A percentile compares a stretch with the other conserved stretches of the same genome.
Evolutionary conservation across 305 asterid species (phyloP).

Genomic region (Ajuga reptans): DNA sequence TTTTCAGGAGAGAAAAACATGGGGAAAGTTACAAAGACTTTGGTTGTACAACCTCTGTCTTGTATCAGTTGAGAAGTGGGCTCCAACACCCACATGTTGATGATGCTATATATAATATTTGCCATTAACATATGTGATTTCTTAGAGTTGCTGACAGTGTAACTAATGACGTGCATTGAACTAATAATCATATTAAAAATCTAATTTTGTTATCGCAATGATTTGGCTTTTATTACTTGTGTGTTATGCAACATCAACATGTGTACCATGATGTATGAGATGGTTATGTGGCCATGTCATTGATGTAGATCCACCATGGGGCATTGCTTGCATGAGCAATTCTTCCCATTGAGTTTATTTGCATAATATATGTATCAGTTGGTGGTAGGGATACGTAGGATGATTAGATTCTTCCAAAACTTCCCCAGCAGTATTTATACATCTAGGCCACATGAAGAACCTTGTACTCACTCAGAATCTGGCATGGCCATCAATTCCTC

Average conservation of each 20-base stretch:
- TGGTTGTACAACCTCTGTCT: constrained; percentile 42
- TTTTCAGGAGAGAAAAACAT: constrained; percentile 39
- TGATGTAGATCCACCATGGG: constrained; percentile 19
- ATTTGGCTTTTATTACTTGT: constrained; percentile 3
- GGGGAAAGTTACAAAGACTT: constrained; percentile 51
- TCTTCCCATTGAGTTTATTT: constrained; percentile 15
- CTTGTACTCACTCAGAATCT: constrained; percentile 4
- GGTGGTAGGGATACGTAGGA: constrained; percentile 26
- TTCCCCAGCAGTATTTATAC: constrained; percentile 15
- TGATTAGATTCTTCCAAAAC: constrained; percentile 10
- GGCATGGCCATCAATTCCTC: constrained; percentile 8
- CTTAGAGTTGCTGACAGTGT: constrained; percentile 33
- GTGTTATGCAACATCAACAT: constrained; percentile 20
- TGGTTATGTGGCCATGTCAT: constrained; percentile 14
- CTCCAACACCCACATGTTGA: constrained; percentile 52
- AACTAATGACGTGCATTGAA: constrained; percentile 18
- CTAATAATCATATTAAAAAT: constrained; percentile 3
- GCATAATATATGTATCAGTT: constrained; percentile 12
- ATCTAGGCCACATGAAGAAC: constrained; percentile 16
- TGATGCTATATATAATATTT: constrained; percentile 20
- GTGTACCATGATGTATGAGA: constrained; percentile 14
- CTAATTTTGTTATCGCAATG: constrained; percentile 7
- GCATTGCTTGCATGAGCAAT: constrained; percentile 14
- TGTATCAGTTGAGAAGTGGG: constrained; percentile 37
- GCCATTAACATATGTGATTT: constrained; percentile 23